Conservation (phyloP, 345 rosid genomes). For the Bruguiera gymnorhiza region DNA sequence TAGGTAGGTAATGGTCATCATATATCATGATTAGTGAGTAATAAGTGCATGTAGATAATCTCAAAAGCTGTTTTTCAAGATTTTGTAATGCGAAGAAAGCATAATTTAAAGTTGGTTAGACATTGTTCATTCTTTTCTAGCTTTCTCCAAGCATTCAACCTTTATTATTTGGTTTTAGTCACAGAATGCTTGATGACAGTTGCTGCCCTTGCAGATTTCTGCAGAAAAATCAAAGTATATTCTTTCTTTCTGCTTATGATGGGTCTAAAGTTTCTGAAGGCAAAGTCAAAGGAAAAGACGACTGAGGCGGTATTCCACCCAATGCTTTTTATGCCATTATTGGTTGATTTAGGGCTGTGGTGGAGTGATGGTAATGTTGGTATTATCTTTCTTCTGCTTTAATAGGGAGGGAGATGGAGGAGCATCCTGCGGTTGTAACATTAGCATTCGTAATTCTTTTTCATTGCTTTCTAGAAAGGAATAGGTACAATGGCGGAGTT, state of each 20-base stretch:
- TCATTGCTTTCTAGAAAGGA: neutral
- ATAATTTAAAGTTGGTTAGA: neutral
- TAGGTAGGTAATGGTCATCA: neutral
- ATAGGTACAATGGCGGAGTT: too few relatives aligned
- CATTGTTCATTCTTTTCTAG: neutral
- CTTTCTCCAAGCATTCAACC: too few relatives aligned
- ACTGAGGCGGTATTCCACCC: constrained; percentile 26
- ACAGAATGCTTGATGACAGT: too few relatives aligned
- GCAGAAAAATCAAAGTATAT: constrained; percentile 85
- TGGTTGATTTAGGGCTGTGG: constrained; percentile 2
- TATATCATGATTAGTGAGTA: neutral
- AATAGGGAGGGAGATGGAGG: constrained; percentile 6
- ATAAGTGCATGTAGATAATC: neutral
- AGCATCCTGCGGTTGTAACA: constrained; percentile 36
- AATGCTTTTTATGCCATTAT: neutral
- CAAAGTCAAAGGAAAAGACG: constrained; percentile 76
- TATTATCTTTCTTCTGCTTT: constrained; percentile 4
- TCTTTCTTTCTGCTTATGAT: constrained; percentile 71
- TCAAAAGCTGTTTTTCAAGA: neutral
- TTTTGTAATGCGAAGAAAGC: neutral
- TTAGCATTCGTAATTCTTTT: constrained; percentile 25
- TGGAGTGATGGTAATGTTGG: constrained; percentile 2
- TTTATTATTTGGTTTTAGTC: neutral
- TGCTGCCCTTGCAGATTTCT: constrained; percentile 51
- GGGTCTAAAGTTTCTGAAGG: constrained; percentile 49